A percentile compares a stretch with the other conserved stretches of the same genome.
These are phyloP conservation scores for Diplodia sapinea DNA, from an alignment of 2,329 filamentous ascomycete species.

Conservation along the genomic window DNA sequence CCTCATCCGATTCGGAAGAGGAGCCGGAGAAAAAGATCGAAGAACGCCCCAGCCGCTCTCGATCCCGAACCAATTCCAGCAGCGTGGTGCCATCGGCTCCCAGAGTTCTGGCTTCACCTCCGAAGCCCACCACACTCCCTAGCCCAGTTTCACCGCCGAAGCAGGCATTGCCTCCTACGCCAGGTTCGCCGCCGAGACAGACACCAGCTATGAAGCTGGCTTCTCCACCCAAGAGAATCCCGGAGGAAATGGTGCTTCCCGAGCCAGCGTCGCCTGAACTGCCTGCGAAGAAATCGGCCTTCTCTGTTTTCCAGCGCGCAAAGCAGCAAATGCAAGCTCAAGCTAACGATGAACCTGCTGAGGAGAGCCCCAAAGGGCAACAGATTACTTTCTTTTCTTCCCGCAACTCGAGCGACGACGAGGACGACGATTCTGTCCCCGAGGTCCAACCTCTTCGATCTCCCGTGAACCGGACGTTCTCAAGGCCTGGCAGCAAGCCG, in stretches of 20 bases:
- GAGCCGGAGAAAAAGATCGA: conserved; percentile 6
- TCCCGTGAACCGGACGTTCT: conserved; percentile 32
- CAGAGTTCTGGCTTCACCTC: neutral
- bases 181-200: neutral
- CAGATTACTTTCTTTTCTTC: conserved; percentile 47
- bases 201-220: neutral
- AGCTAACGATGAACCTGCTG: neutral
- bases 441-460: conserved; percentile 31
- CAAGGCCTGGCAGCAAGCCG: conserved; percentile 23
- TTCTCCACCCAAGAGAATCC: neutral
- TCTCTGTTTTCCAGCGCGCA: conserved; percentile 55
- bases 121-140: neutral
- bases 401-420: conserved; percentile 40
- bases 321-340: conserved; percentile 47
- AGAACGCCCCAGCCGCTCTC: neutral
- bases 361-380: conserved; percentile 14
- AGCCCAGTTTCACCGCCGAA: neutral
- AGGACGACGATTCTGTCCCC: conserved; percentile 43
- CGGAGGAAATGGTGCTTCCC: neutral
- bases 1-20: conserved; percentile 21
- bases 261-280: neutral
- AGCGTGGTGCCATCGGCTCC: neutral
- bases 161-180: conserved; percentile 12
- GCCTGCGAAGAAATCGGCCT: conserved; percentile 38
- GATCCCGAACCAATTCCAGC: conserved; percentile 20